Base-by-base conservation (phyloP, 352 stramenopile species). In the Albugo laibachii region DNA sequence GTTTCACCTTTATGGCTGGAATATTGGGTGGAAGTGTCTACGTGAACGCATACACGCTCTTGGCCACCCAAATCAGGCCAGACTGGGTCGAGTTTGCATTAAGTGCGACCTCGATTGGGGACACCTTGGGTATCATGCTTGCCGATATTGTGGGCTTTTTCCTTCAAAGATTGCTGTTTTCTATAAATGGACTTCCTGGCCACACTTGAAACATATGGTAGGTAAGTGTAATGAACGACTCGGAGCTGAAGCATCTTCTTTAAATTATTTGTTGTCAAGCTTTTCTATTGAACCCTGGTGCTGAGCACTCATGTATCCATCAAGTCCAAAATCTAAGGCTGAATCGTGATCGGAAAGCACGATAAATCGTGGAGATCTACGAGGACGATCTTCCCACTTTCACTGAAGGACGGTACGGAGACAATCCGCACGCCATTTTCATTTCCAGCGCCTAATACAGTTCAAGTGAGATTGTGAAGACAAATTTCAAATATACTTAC, bases 131-230 rank as follows among this genome's bases (percentile, higher is more conserved):
- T 10, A 80, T 96, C 47, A 74, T 96, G 55, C 49, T 94, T 36
- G 83, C 84, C 6, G 86, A 96, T 59, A 71, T 89, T 48, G 54
- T 63, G 3, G 80, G 85, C 1, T 57, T 97, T 14, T 78, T 94
- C 43, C 58, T 96, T 18, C 89, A 97, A 54, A 75, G 76, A 31
- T 96, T 85, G 53, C 65, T 97, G 31, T 97, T 95, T 56, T 82
- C 76, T 13, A 62, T 81, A 38, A 83, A 88, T 43, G 56, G 59
- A 6, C 57, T 88, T 2, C 66, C 72, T 14, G 72, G 72, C n/a
- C 70, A 70, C 2, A 63, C 3, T 43, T 3, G 3, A 8, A 31
- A 8, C 8, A 10, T 31, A 3, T 8, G 3, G 24, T 31, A 31
- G n/a, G 24, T 31, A 31, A 31, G 8, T 31, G 24, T 31, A 8